A percentile compares a stretch with the other conserved stretches of the same genome.
phyloP scores from a whole-genome alignment of 1,139 yeast genomes.

The Taphrina sp. region DNA sequence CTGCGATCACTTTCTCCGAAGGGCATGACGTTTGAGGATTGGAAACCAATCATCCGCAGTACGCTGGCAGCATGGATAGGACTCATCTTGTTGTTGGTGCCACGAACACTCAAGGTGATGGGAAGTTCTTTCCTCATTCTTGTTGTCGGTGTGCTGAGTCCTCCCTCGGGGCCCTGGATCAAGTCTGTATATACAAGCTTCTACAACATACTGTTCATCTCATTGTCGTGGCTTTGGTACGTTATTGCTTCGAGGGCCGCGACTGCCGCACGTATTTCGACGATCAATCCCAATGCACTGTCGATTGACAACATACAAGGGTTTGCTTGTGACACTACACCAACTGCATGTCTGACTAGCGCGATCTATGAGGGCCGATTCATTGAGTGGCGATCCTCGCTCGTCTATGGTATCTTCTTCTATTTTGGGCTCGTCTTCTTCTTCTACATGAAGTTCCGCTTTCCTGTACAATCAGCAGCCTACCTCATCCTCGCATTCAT shows the following conservation, averaged over 20 bases:
- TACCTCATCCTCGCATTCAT: slow-evolving; percentile 21
- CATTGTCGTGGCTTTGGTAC: slow-evolving; percentile 27
- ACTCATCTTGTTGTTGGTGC: slow-evolving; percentile 30
- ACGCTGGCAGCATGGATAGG: slow-evolving; percentile 34
- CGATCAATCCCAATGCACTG: neutral
- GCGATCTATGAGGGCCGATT: slow-evolving; percentile 34
- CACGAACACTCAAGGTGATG: slow-evolving; percentile 22
- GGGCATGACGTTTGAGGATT: slow-evolving; percentile 19
- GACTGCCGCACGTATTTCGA: slow-evolving; percentile 15
- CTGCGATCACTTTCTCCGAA: too few species aligned
- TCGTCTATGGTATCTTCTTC: slow-evolving; percentile 29
- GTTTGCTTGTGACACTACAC: slow-evolving; percentile 11
- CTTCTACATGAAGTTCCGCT: slow-evolving; percentile 27
- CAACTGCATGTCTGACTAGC: slow-evolving; percentile 18
- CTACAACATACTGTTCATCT: slow-evolving; percentile 24
- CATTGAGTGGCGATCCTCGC: slow-evolving; percentile 28
- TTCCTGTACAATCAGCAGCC: too few species aligned
- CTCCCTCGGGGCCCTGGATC: slow-evolving; percentile 34
- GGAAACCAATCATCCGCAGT: slow-evolving; percentile 32
- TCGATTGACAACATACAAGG: slow-evolving; percentile 6
- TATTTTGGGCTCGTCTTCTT: slow-evolving; percentile 22
- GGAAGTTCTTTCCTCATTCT: slow-evolving; percentile 33
- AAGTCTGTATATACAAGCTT: slow-evolving; percentile 23
- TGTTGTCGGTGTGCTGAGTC: slow-evolving; percentile 28
- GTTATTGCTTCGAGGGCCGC: slow-evolving; percentile 34